A percentile compares a stretch with the other conserved stretches of the same genome.
These are phyloP conservation scores for Penicillium simplicissimum DNA, from an alignment of 495 filamentous ascomycete genomes.

Conservation along the genomic window DNA sequence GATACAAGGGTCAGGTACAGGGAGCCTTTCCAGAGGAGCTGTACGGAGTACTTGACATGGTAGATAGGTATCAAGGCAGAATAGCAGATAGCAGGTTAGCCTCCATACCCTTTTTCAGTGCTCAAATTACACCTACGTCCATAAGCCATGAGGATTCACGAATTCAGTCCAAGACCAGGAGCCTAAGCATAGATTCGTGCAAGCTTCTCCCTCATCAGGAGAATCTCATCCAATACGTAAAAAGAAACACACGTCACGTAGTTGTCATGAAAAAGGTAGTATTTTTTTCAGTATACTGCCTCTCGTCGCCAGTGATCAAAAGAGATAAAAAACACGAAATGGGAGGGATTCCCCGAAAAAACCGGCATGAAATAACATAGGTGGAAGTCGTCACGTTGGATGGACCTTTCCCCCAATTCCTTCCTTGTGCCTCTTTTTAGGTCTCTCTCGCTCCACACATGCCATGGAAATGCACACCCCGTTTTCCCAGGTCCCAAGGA, in stretches of 20 bases:
- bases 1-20: not conserved
- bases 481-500: conserved; percentile 31
- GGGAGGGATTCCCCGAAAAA: conserved; percentile 23
- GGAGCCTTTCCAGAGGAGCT: not conserved
- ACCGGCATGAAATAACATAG: conserved; percentile 35
- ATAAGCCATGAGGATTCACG: conserved; percentile 1
- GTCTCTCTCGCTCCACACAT: conserved; percentile 26
- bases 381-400: conserved; percentile 34
- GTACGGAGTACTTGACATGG: not conserved
- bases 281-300: conserved; percentile 31
- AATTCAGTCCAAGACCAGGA: not conserved
- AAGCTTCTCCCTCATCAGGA: no score
- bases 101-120: not conserved
- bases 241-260: not conserved
- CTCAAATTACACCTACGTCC: not conserved
- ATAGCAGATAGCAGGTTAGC: not conserved
- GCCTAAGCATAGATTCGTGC: no score
- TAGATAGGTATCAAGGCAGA: not conserved
- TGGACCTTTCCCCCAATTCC: conserved; percentile 22
- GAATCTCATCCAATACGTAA: not conserved
- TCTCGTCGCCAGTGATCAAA: conserved; percentile 32
- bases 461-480: conserved; percentile 36
- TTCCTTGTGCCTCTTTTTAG: conserved; percentile 10
- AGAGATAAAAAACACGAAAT: conserved; percentile 32
- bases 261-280: conserved; percentile 24